A percentile compares a stretch with the other conserved stretches of the same genome.
Conservation (phyloP, 495 filamentous ascomycete genomes). For the Extremus antarcticus region DNA sequence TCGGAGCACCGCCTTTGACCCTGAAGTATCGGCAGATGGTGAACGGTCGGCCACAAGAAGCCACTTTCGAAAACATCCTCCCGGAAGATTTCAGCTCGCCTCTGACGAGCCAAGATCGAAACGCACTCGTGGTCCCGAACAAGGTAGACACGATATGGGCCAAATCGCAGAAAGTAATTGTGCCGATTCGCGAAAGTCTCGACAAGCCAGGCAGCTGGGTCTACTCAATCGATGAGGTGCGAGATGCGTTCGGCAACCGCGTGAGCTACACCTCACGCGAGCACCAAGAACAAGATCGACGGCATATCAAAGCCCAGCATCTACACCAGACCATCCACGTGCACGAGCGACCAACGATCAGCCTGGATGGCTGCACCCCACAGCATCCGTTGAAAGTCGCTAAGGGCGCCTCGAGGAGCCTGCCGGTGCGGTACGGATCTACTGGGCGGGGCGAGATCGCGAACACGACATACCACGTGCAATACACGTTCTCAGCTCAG, state of each 20-base stretch:
- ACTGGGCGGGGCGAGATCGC: conserved; percentile 44
- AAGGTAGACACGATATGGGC: conserved; percentile 71
- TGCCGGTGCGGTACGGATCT: conserved; percentile 64
- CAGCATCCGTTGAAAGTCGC: conserved; percentile 72
- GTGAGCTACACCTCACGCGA: conserved; percentile 63
- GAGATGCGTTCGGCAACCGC: conserved; percentile 79
- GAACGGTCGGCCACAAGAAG: conserved; percentile 60
- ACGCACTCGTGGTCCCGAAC: conserved; percentile 43
- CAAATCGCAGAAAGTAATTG: conserved; percentile 55
- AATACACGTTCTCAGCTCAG: conserved; percentile 59
- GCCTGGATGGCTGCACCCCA: conserved; percentile 62
- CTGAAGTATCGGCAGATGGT: conserved; percentile 81
- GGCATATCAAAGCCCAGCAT: conserved; percentile 43
- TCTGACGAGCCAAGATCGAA: conserved; percentile 39
- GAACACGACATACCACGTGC: conserved; percentile 46
- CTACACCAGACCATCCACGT: conserved; percentile 71
- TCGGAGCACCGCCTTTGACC: conserved; percentile 83
- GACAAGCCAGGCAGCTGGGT: conserved; percentile 65
- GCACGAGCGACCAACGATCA: conserved; percentile 68
- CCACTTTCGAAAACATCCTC: conserved; percentile 82
- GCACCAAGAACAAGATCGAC: conserved; percentile 49
- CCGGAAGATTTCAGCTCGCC: conserved; percentile 78
- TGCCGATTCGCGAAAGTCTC: conserved; percentile 83
- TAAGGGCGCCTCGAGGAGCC: conserved; percentile 52
- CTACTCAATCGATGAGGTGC: conserved; percentile 82